phyloP scores from a whole-genome alignment of 2,329 filamentous ascomycete species.

The Cercospora zeina region DNA sequence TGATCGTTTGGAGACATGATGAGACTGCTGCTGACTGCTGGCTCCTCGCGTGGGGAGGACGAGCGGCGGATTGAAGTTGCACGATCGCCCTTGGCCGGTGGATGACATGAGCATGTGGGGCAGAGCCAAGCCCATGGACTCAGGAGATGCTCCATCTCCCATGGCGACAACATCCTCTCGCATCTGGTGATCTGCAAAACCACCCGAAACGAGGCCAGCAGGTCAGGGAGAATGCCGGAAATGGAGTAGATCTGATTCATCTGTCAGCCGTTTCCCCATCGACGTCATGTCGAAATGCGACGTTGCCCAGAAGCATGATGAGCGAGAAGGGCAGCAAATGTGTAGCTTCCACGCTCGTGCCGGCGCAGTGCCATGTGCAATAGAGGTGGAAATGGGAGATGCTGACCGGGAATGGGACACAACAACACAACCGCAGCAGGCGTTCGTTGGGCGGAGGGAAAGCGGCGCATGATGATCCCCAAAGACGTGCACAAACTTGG shows the following conservation, averaged over 20 bases:
- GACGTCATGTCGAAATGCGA: slow-evolving; percentile 3
- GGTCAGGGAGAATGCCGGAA: slow-evolving; percentile 2
- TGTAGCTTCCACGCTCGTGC: no score
- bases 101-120: not conserved
- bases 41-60: not conserved
- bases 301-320: no score
- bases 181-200: not conserved
- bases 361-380: no score
- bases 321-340: no score
- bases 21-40: slow-evolving; percentile 2
- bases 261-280: not conserved
- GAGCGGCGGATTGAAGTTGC: not conserved
- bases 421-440: no score
- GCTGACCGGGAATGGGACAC: no score
- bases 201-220: not conserved
- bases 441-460: not conserved
- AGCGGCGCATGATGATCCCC: slow-evolving; percentile 3
- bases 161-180: not conserved
- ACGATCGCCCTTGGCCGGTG: not conserved
- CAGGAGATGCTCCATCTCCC: not conserved
- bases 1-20: slow-evolving; percentile 3
- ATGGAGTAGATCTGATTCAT: slow-evolving; percentile 3
- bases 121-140: not conserved
- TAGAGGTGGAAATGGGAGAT: no score
- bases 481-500: slow-evolving; percentile 12